Conservation (phyloP, 2,329 filamentous ascomycete species). For the Rhynchosporium graminicola region DNA sequence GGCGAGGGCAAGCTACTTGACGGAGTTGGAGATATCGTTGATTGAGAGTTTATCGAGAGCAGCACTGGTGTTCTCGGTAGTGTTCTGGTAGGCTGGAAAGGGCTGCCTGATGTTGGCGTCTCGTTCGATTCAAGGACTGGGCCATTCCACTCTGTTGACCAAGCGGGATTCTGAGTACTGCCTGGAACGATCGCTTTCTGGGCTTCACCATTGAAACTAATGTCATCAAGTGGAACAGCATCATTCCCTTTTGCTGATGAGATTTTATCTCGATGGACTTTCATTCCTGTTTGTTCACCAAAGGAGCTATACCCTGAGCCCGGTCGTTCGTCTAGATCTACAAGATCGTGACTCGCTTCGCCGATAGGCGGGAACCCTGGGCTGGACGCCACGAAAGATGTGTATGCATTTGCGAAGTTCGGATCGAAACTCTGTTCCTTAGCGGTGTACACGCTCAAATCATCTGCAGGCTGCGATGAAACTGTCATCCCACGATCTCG, state of each 20-base stretch:
- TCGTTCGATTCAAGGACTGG: not conserved
- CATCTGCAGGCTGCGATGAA: conserved; percentile 16
- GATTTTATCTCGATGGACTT: not conserved
- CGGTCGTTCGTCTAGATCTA: not conserved
- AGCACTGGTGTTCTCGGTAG: not conserved
- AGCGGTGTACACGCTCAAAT: conserved; percentile 24
- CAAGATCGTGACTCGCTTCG: not conserved
- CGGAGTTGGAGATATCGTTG: not conserved
- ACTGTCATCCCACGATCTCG: conserved; percentile 18
- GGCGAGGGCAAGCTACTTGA: not conserved
- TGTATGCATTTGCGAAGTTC: conserved; percentile 28
- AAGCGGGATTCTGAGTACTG: not conserved
- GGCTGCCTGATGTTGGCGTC: not conserved
- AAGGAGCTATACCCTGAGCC: not conserved
- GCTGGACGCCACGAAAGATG: conserved; percentile 24
- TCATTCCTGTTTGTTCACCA: not conserved
- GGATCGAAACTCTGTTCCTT: conserved; percentile 30
- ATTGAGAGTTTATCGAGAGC: not conserved
- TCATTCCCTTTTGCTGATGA: not conserved
- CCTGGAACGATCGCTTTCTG: not conserved
- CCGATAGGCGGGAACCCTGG: conserved; percentile 17
- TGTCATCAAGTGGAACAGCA: not conserved
- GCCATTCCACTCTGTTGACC: not conserved
- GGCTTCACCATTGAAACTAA: not conserved
- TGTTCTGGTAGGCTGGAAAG: not conserved